Evolutionary conservation across 371 early-diverging fungal genomes (phyloP).

Genomic region (Apophysomyces variabilis): DNA sequence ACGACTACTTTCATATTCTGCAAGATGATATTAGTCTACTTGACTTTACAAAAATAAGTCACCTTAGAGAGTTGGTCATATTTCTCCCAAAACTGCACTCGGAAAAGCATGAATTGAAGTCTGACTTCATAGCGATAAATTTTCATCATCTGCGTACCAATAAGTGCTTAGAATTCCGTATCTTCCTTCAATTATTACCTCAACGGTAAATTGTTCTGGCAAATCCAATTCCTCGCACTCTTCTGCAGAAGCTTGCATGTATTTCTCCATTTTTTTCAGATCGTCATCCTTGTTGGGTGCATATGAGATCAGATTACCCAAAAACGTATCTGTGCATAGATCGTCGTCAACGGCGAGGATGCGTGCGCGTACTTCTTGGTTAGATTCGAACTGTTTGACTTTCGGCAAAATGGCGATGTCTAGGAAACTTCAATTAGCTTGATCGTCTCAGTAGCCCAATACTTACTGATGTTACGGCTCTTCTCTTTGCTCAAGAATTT

Average conservation of each 20-base stretch:
- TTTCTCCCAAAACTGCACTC: slow-evolving; percentile 53
- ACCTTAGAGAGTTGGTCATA: slow-evolving; percentile 43
- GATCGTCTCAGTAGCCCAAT: too few relatives aligned
- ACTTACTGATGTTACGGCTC: slow-evolving; percentile 46
- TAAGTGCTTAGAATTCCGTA: neutral
- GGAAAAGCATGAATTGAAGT: slow-evolving; percentile 53
- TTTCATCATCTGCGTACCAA: slow-evolving; percentile 40
- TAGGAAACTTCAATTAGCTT: neutral
- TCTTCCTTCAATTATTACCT: slow-evolving; percentile 29
- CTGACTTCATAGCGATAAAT: slow-evolving; percentile 56
- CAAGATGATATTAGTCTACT: slow-evolving; percentile 30
- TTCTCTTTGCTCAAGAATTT: slow-evolving; percentile 49
- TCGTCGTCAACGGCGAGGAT: slow-evolving; percentile 35
- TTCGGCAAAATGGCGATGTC: slow-evolving; percentile 32
- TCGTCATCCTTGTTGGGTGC: slow-evolving; percentile 47
- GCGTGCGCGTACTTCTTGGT: slow-evolving; percentile 21
- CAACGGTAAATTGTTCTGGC: slow-evolving; percentile 59
- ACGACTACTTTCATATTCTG: slow-evolving; percentile 47
- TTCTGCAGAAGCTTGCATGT: slow-evolving; percentile 40
- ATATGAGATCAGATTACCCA: slow-evolving; percentile 40
- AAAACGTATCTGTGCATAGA: slow-evolving; percentile 36
- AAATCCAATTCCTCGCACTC: slow-evolving; percentile 52
- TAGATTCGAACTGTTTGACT: slow-evolving; percentile 20
- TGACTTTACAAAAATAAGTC: slow-evolving; percentile 9
- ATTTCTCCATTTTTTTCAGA: slow-evolving; percentile 40